Evolutionary conservation across 176 grass and related monocot species (phyloP).

Genomic region (Phyllostachys edulis): DNA sequence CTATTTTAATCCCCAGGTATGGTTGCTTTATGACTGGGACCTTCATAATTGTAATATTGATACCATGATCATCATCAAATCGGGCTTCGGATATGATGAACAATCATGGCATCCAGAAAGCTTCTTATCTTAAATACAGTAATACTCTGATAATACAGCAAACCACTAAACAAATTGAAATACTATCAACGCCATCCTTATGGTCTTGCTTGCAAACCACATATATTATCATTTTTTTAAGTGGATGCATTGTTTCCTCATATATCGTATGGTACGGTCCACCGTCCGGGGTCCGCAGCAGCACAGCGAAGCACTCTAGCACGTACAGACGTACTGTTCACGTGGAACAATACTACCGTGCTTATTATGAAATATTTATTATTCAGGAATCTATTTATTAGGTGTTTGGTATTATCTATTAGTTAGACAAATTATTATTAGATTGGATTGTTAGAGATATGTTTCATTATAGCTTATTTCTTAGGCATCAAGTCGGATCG

Average conservation of each 20-base stretch:
- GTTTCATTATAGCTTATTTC: no score
- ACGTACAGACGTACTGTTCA: no score
- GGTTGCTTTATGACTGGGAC: background rate
- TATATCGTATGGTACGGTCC: background rate
- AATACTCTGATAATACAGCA: background rate
- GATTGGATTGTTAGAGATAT: no score
- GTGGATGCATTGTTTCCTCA: background rate
- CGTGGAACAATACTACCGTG: no score
- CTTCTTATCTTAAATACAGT: background rate
- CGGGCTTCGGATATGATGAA: background rate
- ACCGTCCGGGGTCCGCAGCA: no score
- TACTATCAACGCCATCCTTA: background rate
- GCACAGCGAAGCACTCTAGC: no score
- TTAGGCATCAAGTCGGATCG: no score
- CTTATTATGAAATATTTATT: no score
- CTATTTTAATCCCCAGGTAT: background rate
- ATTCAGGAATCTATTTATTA: no score
- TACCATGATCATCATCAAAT: background rate
- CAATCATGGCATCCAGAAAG: conserved; percentile 20
- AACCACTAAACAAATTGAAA: background rate
- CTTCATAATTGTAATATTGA: background rate
- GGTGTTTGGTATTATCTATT: no score
- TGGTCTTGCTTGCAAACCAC: background rate
- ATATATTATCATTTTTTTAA: background rate
- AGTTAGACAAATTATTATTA: no score